These are phyloP conservation scores for Hordeum marinum DNA, from an alignment of 176 grass and related monocot species.

Conservation along the genomic window DNA sequence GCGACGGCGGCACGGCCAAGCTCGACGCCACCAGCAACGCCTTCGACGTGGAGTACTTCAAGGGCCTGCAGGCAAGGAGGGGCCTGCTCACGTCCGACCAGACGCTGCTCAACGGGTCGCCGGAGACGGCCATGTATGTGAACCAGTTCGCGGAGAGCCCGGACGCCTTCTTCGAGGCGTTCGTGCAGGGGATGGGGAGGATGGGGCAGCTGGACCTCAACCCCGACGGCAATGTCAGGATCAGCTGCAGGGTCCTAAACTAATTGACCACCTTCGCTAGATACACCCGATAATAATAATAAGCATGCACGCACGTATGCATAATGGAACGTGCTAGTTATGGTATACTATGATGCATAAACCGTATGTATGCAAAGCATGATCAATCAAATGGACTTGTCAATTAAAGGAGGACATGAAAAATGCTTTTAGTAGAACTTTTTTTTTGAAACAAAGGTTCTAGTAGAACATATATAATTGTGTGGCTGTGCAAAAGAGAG, in stretches of 20 bases:
- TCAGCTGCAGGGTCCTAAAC: slow-evolving; percentile 9
- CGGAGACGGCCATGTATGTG: slow-evolving; percentile 11
- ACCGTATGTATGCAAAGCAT: no score
- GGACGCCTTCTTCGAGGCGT: slow-evolving; percentile 32
- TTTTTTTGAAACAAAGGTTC: no score
- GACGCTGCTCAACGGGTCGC: slow-evolving; percentile 6
- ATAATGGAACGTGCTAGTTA: no score
- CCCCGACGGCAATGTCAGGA: slow-evolving; percentile 13
- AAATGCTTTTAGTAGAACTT: no score
- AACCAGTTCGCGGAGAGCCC: slow-evolving; percentile 20
- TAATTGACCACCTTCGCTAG: background rate
- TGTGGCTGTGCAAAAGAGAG: no score
- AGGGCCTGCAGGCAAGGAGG: slow-evolving; percentile 13
- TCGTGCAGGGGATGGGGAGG: slow-evolving; percentile 33
- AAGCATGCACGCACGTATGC: no score
- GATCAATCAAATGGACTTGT: no score
- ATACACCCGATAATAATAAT: no score
- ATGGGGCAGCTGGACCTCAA: slow-evolving; percentile 39
- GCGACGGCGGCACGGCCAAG: background rate
- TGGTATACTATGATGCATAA: no score
- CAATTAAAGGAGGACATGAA: no score
- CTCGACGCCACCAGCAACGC: slow-evolving; percentile 11
- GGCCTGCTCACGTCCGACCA: slow-evolving; percentile 44
- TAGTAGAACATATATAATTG: no score
- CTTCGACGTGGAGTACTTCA: slow-evolving; percentile 44